Conservation (phyloP, 2,329 filamentous ascomycete genomes). For the Aspergillus tanneri region DNA sequence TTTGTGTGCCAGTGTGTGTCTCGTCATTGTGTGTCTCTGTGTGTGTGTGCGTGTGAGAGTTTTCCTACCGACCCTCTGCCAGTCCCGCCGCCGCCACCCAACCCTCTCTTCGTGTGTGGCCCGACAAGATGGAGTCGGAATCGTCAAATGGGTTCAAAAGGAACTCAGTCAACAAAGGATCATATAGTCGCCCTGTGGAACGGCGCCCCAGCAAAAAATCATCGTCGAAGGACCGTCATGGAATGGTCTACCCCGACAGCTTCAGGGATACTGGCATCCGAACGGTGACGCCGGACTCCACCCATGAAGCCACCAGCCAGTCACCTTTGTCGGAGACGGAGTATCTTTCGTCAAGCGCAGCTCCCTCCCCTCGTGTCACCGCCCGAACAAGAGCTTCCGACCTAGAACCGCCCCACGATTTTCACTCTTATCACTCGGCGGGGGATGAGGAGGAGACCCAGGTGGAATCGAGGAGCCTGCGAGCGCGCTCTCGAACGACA, state of each 20-base stretch:
- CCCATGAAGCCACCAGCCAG: constrained; percentile 34
- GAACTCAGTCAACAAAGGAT: constrained; percentile 40
- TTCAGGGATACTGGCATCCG: constrained; percentile 47
- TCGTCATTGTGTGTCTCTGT: constrained; percentile 25
- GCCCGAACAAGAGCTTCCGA: constrained; percentile 36
- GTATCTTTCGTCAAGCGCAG: constrained; percentile 29
- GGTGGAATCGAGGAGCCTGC: constrained; percentile 34
- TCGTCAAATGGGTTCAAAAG: constrained; percentile 42
- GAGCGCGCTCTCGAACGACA: constrained; percentile 42
- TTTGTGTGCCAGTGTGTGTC: constrained; percentile 23
- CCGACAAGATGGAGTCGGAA: constrained; percentile 43
- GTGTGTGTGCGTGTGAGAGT: too few relatives aligned
- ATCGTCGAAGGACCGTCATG: constrained; percentile 48
- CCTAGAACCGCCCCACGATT: constrained; percentile 33
- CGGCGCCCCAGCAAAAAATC: constrained; percentile 49
- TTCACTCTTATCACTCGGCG: constrained; percentile 30
- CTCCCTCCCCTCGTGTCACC: constrained; percentile 39
- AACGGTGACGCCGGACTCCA: constrained; percentile 48
- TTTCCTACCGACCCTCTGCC: constrained; percentile 27
- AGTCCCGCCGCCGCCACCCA: constrained; percentile 23
- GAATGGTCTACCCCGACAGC: constrained; percentile 48
- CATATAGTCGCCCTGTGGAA: constrained; percentile 43
- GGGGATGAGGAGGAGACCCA: constrained; percentile 36
- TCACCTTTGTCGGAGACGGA: constrained; percentile 42
- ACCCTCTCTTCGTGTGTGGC: constrained; percentile 21